Conservation (phyloP, 2,329 filamentous ascomycete species). For the Calcarisporium arbuscula region DNA sequence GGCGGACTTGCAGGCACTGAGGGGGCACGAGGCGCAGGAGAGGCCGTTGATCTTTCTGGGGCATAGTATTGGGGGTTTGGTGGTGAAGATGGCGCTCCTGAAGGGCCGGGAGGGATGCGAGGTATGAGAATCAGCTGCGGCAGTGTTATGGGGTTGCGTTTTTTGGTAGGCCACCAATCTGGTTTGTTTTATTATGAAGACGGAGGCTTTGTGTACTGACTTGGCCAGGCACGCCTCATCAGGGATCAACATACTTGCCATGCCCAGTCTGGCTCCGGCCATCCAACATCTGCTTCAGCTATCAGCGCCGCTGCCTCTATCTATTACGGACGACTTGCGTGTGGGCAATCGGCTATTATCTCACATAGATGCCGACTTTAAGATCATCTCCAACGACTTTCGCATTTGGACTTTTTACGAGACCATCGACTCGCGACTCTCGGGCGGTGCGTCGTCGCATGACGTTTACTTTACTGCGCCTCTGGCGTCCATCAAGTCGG, state of each 20-base stretch:
- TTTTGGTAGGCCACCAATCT: conserved; percentile 36
- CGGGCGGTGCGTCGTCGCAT: conserved; percentile 31
- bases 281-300: conserved; percentile 48
- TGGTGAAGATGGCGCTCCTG: conserved; percentile 50
- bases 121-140: conserved; percentile 39
- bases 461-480: conserved; percentile 54
- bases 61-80: conserved; percentile 55
- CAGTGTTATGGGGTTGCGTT: conserved; percentile 57
- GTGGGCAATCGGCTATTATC: conserved; percentile 44
- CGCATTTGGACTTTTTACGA: conserved; percentile 59
- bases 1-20: conserved; percentile 31
- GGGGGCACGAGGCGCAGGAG: conserved; percentile 24
- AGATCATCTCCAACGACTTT: conserved; percentile 49
- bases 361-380: conserved; percentile 48
- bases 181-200: conserved; percentile 12
- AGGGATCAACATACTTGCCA: conserved; percentile 56
- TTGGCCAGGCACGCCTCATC: conserved; percentile 48
- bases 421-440: conserved; percentile 52
- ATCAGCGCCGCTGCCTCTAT: conserved; percentile 41
- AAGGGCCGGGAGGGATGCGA: conserved; percentile 33
- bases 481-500: conserved; percentile 51
- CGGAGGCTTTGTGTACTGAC: not conserved
- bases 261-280: conserved; percentile 46
- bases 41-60: conserved; percentile 55
- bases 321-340: conserved; percentile 43